Percentiles rank a stretch among this genome's conserved stretches.
Evolutionary conservation across 2,329 filamentous ascomycete genomes (phyloP).

Genomic region (Aureobasidium sp.): DNA sequence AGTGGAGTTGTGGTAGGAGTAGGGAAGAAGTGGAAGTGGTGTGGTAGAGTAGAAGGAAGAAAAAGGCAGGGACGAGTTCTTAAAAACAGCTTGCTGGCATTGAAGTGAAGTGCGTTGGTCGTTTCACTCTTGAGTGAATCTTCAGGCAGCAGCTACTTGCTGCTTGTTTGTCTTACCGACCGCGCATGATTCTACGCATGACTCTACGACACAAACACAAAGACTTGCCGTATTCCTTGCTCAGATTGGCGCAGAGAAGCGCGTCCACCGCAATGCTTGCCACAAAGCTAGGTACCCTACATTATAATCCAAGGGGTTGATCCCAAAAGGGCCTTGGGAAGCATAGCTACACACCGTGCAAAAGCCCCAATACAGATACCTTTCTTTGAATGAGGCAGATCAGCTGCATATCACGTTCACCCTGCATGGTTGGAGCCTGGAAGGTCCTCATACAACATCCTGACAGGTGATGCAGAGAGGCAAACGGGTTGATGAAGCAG

Average conservation of each 20-base stretch:
- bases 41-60: background rate
- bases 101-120: background rate
- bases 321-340: background rate
- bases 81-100: background rate
- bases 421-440: background rate
- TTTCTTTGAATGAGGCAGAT: background rate
- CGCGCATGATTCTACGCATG: background rate
- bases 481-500: background rate
- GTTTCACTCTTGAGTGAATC: background rate
- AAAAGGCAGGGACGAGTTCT: background rate
- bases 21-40: background rate
- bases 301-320: background rate
- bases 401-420: background rate
- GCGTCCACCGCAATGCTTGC: background rate
- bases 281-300: background rate
- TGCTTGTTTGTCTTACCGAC: background rate
- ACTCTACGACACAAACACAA: background rate
- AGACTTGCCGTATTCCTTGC: background rate
- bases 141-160: conserved; percentile 4
- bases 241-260: background rate
- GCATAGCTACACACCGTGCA: background rate
- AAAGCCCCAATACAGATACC: background rate
- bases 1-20: background rate
- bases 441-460: too few relatives aligned
- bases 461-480: background rate